These are phyloP conservation scores for Myxozyma mucilagina DNA, from an alignment of 805 yeast species.

Conservation along the genomic window DNA sequence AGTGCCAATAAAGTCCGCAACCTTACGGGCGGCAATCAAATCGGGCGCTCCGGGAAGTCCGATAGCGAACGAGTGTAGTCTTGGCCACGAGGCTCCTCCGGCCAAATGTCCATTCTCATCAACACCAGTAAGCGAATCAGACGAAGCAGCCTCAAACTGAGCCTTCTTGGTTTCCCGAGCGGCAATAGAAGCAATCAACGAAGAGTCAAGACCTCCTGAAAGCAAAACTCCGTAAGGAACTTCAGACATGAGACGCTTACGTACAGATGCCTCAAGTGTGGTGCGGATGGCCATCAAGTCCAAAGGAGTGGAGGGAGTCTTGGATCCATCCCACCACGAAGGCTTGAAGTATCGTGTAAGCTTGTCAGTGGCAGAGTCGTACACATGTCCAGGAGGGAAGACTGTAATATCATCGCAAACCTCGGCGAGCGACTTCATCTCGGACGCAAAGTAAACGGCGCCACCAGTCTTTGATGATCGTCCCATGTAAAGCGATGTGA, in stretches of 20 bases:
- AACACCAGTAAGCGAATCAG: constrained; percentile 81
- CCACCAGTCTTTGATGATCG: constrained; percentile 64
- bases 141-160: constrained; percentile 45
- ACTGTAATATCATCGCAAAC: constrained; percentile 91
- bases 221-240: constrained; percentile 97
- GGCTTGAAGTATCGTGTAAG: constrained; percentile 88
- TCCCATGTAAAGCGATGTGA: constrained; percentile 96
- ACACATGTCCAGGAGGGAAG: constrained; percentile 98
- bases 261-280: constrained; percentile 86
- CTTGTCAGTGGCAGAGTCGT: constrained; percentile 86
- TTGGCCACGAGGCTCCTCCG: constrained; percentile 59
- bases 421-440: constrained; percentile 87
- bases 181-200: constrained; percentile 94
- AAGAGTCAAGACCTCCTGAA: constrained; percentile 97
- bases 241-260: constrained; percentile 99
- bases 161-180: constrained; percentile 92
- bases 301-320: constrained; percentile 72
- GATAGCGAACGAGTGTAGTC: constrained; percentile 92
- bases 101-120: constrained; percentile 85
- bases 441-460: constrained; percentile 88
- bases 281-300: constrained; percentile 74
- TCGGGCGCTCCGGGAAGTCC: constrained; percentile 99
- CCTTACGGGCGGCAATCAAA: constrained; percentile 91
- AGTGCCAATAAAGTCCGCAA: constrained; percentile 93
- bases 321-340: constrained; percentile 85